Evolutionary conservation across 1,139 yeast species (phyloP).

Genomic region (Arxiozyma heterogenica): DNA sequence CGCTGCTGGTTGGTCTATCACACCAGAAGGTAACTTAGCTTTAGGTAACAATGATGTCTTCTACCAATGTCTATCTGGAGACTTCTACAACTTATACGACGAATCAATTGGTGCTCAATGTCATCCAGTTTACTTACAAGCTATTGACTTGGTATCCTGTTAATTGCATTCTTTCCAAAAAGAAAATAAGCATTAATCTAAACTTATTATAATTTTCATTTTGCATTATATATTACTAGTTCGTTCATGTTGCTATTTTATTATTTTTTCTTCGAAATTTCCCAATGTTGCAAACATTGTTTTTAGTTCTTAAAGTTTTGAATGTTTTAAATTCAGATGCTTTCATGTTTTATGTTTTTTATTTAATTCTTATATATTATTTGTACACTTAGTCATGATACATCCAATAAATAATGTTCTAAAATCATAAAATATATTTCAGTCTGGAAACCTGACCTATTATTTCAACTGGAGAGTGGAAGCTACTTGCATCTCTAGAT

Average conservation of each 20-base stretch:
- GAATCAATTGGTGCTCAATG: constrained; percentile 14
- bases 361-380: constrained; percentile 1
- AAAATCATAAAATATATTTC: neutral
- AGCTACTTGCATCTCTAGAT: neutral
- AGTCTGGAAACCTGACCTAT: too few relatives aligned
- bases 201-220: neutral
- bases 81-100: constrained; percentile 20
- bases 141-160: constrained; percentile 12
- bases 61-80: constrained; percentile 20
- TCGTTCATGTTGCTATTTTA: neutral
- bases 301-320: constrained; percentile 2
- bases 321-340: neutral
- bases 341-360: neutral
- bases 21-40: constrained; percentile 50
- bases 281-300: neutral
- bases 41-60: constrained; percentile 17
- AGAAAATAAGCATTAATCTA: neutral
- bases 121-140: constrained; percentile 13
- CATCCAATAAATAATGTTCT: neutral
- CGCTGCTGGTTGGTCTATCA: constrained; percentile 77
- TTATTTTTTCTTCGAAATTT: neutral
- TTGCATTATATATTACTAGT: constrained; percentile 3
- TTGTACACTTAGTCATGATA: neutral
- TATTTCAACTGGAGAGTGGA: neutral
- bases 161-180: constrained; percentile 2